Evolutionary conservation across 208 protist genomes (phyloP).

Genomic region (Wallacemonas rigidus): DNA sequence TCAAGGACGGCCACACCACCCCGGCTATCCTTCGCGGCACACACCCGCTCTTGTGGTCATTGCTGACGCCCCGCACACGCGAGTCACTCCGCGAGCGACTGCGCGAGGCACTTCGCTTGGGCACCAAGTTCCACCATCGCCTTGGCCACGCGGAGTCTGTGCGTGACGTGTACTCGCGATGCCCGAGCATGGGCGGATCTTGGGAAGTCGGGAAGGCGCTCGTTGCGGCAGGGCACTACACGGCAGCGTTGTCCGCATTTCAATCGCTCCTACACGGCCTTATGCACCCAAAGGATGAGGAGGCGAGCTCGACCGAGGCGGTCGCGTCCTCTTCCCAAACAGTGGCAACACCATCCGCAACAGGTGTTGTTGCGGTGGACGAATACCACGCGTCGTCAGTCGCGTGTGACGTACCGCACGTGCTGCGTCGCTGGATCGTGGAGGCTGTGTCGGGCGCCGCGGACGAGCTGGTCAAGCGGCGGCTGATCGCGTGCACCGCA

Average conservation of each 20-base stretch:
- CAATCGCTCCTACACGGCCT: slow-evolving; percentile 36
- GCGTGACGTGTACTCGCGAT: slow-evolving; percentile 33
- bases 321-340: too few relatives aligned
- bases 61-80: slow-evolving; percentile 37
- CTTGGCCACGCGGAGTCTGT: slow-evolving; percentile 40
- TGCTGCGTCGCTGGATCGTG: slow-evolving; percentile 26
- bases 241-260: slow-evolving; percentile 46
- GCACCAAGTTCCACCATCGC: slow-evolving; percentile 61
- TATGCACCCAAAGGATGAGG: background rate
- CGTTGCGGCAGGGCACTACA: slow-evolving; percentile 40
- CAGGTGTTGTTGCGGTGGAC: background rate
- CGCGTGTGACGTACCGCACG: slow-evolving; percentile 26
- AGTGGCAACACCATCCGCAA: too few relatives aligned
- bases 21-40: slow-evolving; percentile 27
- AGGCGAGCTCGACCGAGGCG: too few relatives aligned
- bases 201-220: slow-evolving; percentile 71
- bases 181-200: slow-evolving; percentile 54
- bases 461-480: background rate
- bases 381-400: background rate
- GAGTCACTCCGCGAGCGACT: slow-evolving; percentile 38
- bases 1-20: slow-evolving; percentile 17
- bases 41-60: slow-evolving; percentile 15
- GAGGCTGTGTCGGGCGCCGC: slow-evolving; percentile 28
- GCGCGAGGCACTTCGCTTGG: slow-evolving; percentile 58
- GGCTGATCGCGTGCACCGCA: too few relatives aligned